Evolutionary conservation across 2,329 filamentous ascomycete genomes (phyloP).

Genomic region (Aspergillus ruber): DNA sequence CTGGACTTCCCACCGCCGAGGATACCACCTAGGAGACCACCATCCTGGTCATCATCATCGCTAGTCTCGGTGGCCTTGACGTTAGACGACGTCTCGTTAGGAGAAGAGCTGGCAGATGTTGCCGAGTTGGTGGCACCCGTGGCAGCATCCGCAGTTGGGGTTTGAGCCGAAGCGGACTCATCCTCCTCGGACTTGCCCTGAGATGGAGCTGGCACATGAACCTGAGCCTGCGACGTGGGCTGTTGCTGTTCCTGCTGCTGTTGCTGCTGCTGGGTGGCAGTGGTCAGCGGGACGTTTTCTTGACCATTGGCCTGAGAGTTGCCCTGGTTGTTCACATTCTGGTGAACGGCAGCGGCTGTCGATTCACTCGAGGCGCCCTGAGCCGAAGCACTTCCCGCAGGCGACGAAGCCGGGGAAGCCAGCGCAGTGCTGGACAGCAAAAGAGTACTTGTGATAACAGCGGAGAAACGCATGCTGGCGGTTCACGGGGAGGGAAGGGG

Average conservation of each 20-base stretch:
- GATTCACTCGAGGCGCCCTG: conserved; percentile 6
- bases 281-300: background rate
- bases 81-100: conserved; percentile 2
- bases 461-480: conserved; percentile 17
- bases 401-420: conserved; percentile 15
- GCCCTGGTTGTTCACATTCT: background rate
- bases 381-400: conserved; percentile 6
- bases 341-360: conserved; percentile 4
- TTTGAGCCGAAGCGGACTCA: background rate
- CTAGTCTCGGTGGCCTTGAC: background rate
- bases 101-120: conserved; percentile 2
- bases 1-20: conserved; percentile 3
- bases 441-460: conserved; percentile 12
- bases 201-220: background rate
- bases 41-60: conserved; percentile 3
- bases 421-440: conserved; percentile 18
- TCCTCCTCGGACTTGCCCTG: background rate
- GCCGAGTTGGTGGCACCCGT: conserved; percentile 3
- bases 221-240: background rate
- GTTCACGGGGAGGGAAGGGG: conserved; percentile 5
- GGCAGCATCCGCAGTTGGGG: background rate
- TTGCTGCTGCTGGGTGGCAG: background rate
- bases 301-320: background rate
- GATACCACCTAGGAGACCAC: conserved; percentile 2
- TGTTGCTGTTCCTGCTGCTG: background rate